A percentile compares a stretch with the other conserved stretches of the same genome.
These are phyloP conservation scores for Apiotrichum domesticum DNA, from an alignment of 1,284 basidiomycete genomes.

Conservation along the genomic window DNA sequence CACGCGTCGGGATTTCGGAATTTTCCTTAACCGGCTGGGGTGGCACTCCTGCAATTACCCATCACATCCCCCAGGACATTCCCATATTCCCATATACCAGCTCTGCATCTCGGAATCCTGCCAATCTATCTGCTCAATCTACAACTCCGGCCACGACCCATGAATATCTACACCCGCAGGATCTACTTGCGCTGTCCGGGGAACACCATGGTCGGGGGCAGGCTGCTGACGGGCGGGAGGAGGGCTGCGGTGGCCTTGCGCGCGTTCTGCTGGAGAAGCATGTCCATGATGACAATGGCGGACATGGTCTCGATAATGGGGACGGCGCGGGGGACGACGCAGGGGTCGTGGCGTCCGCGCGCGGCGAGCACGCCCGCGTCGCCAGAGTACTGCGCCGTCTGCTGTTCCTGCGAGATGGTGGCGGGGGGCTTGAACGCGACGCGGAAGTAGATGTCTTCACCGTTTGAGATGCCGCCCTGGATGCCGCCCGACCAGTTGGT, in stretches of 20 bases:
- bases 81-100: too few relatives aligned
- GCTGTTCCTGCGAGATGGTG: constrained; percentile 89
- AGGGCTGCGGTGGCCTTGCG: constrained; percentile 61
- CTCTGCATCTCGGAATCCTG: too few relatives aligned
- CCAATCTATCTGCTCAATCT: not conserved
- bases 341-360: constrained; percentile 91
- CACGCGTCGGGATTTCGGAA: not conserved
- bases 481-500: constrained; percentile 98
- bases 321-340: constrained; percentile 92
- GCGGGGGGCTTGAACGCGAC: constrained; percentile 98
- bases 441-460: constrained; percentile 95
- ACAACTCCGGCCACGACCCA: not conserved
- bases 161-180: not conserved
- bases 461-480: constrained; percentile 97
- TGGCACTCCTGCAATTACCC: too few relatives aligned
- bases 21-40: too few relatives aligned
- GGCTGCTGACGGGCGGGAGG: constrained; percentile 69
- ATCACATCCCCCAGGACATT: too few relatives aligned
- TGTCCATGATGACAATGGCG: constrained; percentile 89
- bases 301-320: constrained; percentile 99
- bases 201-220: constrained; percentile 67
- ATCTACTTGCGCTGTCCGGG: constrained; percentile 34
- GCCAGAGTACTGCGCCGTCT: constrained; percentile 89
- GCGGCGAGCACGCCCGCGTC: constrained; percentile 79
- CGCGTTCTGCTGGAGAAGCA: constrained; percentile 77